Conservation (phyloP, 2,329 filamentous ascomycete genomes). For the Pezicula carpinea region DNA sequence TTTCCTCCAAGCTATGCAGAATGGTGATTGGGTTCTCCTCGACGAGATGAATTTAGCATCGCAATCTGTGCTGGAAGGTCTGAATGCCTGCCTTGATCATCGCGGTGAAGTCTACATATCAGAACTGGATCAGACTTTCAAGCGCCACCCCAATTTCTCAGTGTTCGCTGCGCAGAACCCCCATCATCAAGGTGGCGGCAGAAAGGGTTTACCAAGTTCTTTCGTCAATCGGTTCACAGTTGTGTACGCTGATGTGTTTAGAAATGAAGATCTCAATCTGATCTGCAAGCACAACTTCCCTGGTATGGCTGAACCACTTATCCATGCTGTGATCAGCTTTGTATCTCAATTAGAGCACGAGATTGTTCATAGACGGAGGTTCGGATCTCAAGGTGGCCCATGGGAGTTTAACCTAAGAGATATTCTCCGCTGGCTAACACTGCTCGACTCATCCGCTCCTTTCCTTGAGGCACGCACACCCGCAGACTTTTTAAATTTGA, state of each 20-base stretch:
- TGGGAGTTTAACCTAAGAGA: conserved; percentile 97
- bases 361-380: conserved; percentile 54
- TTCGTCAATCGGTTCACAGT: conserved; percentile 99
- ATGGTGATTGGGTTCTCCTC: conserved; percentile 90
- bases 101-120: conserved; percentile 93
- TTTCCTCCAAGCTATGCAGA: conserved; percentile 94
- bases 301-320: conserved; percentile 49
- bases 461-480: conserved; percentile 56
- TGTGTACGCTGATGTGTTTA: conserved; percentile 91
- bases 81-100: conserved; percentile 96
- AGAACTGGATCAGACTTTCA: conserved; percentile 91
- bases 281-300: conserved; percentile 81
- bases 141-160: conserved; percentile 82
- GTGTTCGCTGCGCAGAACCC: conserved; percentile 97
- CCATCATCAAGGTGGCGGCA: conserved; percentile 91
- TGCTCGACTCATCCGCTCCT: conserved; percentile 57
- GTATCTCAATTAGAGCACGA: conserved; percentile 75
- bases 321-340: conserved; percentile 69
- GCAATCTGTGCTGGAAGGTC: conserved; percentile 89
- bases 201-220: conserved; percentile 89
- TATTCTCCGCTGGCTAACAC: conserved; percentile 78
- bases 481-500: conserved; percentile 72
- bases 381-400: conserved; percentile 65
- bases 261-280: conserved; percentile 69
- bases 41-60: conserved; percentile 99